phyloP scores from a whole-genome alignment of 163 green algal genomes.

The Prototheca cutis region DNA sequence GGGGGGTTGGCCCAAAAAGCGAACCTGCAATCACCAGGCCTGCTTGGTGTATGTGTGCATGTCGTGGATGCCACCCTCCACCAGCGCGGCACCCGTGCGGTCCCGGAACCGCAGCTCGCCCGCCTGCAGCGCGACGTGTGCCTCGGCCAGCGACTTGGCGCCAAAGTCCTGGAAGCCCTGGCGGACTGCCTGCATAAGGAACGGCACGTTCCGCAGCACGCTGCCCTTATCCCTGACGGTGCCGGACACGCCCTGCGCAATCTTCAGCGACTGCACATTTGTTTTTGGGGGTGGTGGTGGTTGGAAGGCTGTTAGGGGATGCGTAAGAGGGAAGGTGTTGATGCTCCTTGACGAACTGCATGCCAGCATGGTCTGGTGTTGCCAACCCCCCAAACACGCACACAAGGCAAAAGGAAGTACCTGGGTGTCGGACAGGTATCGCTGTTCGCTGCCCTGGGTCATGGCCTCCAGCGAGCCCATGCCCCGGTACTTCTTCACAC shows the following conservation, averaged over 20 bases:
- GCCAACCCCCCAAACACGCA: too few relatives aligned
- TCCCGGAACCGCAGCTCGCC: conserved; percentile 71
- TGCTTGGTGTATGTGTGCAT: conserved; percentile 89
- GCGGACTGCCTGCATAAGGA: conserved; percentile 65
- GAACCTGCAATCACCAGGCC: conserved; percentile 83
- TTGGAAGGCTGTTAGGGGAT: too few relatives aligned
- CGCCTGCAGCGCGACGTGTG: conserved; percentile 42
- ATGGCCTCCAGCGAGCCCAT: conserved; percentile 96
- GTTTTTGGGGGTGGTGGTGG: too few relatives aligned
- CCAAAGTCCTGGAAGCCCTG: conserved; percentile 92
- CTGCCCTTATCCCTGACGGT: conserved; percentile 87
- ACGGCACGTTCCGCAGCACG: conserved; percentile 60
- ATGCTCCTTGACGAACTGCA: too few relatives aligned
- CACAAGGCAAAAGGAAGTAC: too few relatives aligned
- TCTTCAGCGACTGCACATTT: conserved; percentile 78
- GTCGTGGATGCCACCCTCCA: conserved; percentile 89
- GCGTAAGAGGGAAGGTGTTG: too few relatives aligned
- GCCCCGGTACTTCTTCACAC: conserved; percentile 77
- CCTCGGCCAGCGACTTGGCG: conserved; percentile 37
- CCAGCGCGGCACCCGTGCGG: conserved; percentile 77
- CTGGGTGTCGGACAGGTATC: conserved; percentile 52
- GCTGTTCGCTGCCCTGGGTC: conserved; percentile 81
- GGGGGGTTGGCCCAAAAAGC: too few relatives aligned
- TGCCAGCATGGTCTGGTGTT: too few relatives aligned
- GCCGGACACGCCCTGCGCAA: conserved; percentile 86